phyloP scores from a whole-genome alignment of 1,139 yeast genomes.

The Yamadazyma atlantica region DNA sequence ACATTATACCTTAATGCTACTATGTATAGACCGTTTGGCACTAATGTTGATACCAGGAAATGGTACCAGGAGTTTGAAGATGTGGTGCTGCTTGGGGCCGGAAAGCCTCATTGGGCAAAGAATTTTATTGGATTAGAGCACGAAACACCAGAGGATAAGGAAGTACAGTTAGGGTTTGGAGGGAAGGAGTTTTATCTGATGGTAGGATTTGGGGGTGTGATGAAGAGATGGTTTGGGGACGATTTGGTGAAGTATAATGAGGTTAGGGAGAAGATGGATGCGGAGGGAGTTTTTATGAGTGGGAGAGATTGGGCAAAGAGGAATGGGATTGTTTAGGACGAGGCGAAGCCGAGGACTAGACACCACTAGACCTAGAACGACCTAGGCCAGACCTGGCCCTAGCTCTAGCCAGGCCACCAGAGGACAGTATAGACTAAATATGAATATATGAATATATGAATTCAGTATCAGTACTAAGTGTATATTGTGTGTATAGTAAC shows the following conservation, averaged over 20 bases:
- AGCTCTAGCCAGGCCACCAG: too few species aligned
- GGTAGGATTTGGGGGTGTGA: slow-evolving; percentile 73
- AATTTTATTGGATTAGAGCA: slow-evolving; percentile 74
- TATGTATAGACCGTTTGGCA: slow-evolving; percentile 88
- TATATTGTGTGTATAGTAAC: neutral
- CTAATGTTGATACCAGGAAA: slow-evolving; percentile 67
- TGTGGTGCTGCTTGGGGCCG: slow-evolving; percentile 73
- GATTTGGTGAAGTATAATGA: slow-evolving; percentile 59
- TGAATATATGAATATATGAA: too few species aligned
- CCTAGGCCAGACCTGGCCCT: too few species aligned
- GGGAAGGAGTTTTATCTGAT: slow-evolving; percentile 65
- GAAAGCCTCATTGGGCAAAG: slow-evolving; percentile 99
- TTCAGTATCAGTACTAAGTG: neutral
- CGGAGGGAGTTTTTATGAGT: slow-evolving; percentile 75
- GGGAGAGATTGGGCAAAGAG: slow-evolving; percentile 77
- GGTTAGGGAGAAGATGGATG: slow-evolving; percentile 69
- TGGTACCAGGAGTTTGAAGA: slow-evolving; percentile 88
- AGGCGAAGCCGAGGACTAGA: too few species aligned
- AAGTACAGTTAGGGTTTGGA: slow-evolving; percentile 39
- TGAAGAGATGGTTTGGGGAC: slow-evolving; percentile 80
- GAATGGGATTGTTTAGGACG: slow-evolving; percentile 64
- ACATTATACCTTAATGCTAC: slow-evolving; percentile 91
- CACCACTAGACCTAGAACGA: too few species aligned
- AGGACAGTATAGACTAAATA: too few species aligned
- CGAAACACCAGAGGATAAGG: slow-evolving; percentile 29